Evolutionary conservation across 73 alveolate species (phyloP).

Genomic region (Paramecium sonneborni): DNA sequence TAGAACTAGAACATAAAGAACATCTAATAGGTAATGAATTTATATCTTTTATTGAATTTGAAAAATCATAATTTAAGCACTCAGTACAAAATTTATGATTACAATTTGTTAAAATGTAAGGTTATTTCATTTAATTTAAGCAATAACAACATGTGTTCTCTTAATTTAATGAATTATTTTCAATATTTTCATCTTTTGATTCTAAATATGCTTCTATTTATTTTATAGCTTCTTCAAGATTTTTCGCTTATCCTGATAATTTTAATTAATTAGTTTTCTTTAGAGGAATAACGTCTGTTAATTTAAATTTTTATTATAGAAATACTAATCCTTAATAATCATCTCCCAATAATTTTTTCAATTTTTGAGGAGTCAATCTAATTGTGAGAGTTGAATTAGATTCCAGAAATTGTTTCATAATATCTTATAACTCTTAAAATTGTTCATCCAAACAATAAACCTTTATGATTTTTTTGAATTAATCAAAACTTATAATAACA

Average conservation of each 20-base stretch:
- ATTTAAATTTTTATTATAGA: neutral
- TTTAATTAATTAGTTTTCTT: neutral
- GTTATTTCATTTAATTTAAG: neutral
- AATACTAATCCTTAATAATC: neutral
- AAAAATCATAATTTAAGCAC: neutral
- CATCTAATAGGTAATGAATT: neutral
- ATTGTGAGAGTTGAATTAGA: neutral
- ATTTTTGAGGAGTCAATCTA: neutral
- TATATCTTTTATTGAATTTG: neutral
- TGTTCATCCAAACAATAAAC: neutral
- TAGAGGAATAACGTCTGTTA: neutral
- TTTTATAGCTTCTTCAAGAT: neutral
- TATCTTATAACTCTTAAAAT: conserved; percentile 1
- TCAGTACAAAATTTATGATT: neutral
- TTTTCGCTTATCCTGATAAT: neutral
- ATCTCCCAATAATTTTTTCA: neutral
- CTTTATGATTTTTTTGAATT: neutral
- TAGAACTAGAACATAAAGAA: neutral
- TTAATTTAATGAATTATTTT: neutral
- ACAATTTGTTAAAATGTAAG: neutral
- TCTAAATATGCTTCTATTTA: neutral
- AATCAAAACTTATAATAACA: neutral
- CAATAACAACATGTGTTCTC: neutral
- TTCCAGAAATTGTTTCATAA: neutral
- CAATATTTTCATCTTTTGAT: neutral